Evolutionary conservation across 768 basidiomycete genomes (phyloP), one percentile per base, ranked within the genome.

Genomic region (Tubosaeta brunneosetosa): DNA sequence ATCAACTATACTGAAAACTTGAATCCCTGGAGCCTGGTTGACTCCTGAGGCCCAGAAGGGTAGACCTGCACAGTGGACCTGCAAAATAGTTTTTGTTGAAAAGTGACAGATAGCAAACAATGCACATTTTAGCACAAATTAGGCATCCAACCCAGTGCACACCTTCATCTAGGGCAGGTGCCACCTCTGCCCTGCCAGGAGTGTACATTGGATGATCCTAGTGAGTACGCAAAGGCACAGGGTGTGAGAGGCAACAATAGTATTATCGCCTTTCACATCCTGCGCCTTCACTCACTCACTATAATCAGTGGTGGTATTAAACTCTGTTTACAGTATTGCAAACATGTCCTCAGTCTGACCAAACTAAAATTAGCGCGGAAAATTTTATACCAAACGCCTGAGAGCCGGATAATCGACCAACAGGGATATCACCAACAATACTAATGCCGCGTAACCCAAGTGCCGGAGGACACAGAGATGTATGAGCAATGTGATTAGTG

Each of bases 141-240:
- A 90, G 61, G 19, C 80, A 74, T 27, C 88, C 88, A 10, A 88
- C 81, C 88, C 88, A 90, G 44, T 83, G 76, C 51, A 77, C 63
- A n/a, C 82, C 84, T 36, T 78, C 77, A 65, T 81, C 80, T 59
- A 82, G 78, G 12, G 76, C 11, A 71, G 69, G 22, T 77, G 51
- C 86, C 88, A 86, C 25, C 86, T 78, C 55, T 74, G 75, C 74
- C 11, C 83, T 87, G 2, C 87, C 84, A 1, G 82, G 77, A 11
- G 89, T 88, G 61, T 79, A 82, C 60, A 84, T 83, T 12, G 89
- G 90, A 68, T 90, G 91, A 47, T 83, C 80, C 16, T 65, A 58
- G 63, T 88, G 81, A 4, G 72, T 73, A 13, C 57, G 60, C 4
- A 79, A 72, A 31, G 90, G 89, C 16, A 75, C 64, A 4, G 89